A percentile compares a stretch with the other conserved stretches of the same genome.
Conservation (phyloP, 1,284 basidiomycete species). For the Amylostereum areolatum region DNA sequence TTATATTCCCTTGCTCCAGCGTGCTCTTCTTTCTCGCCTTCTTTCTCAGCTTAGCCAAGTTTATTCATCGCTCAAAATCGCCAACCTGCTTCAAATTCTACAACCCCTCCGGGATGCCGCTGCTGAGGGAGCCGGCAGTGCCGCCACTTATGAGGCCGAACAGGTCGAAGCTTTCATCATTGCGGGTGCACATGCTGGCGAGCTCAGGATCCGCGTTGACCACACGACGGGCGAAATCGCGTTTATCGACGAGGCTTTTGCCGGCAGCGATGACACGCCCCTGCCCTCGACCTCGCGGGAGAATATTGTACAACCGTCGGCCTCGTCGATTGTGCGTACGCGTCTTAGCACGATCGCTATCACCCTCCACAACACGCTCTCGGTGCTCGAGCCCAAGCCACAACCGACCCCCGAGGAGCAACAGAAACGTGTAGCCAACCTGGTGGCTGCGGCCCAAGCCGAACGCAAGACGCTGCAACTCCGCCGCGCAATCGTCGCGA, state of each 20-base stretch:
- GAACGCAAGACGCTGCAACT: constrained; percentile 77
- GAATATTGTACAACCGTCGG: constrained; percentile 59
- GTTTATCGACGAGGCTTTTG: constrained; percentile 78
- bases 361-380: constrained; percentile 68
- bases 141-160: constrained; percentile 52
- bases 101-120: constrained; percentile 60
- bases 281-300: constrained; percentile 30
- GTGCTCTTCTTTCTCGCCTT: constrained; percentile 90
- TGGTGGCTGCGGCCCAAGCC: constrained; percentile 55
- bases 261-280: constrained; percentile 40
- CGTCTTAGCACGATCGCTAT: constrained; percentile 73
- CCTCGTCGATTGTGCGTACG: constrained; percentile 65
- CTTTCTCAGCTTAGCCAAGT: constrained; percentile 93
- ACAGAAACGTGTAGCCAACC: constrained; percentile 43
- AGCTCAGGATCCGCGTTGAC: constrained; percentile 86
- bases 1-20: constrained; percentile 89
- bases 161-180: constrained; percentile 91
- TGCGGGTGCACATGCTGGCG: constrained; percentile 85
- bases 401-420: constrained; percentile 42
- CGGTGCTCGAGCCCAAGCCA: constrained; percentile 38
- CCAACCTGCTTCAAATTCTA: constrained; percentile 72
- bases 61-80: constrained; percentile 85
- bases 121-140: constrained; percentile 40
- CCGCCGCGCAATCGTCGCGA: constrained; percentile 78
- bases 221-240: constrained; percentile 84